A percentile compares a stretch with the other conserved stretches of the same genome.
These are phyloP conservation scores for Gossypium sturtianum DNA, from an alignment of 345 rosid species.

Conservation along the genomic window DNA sequence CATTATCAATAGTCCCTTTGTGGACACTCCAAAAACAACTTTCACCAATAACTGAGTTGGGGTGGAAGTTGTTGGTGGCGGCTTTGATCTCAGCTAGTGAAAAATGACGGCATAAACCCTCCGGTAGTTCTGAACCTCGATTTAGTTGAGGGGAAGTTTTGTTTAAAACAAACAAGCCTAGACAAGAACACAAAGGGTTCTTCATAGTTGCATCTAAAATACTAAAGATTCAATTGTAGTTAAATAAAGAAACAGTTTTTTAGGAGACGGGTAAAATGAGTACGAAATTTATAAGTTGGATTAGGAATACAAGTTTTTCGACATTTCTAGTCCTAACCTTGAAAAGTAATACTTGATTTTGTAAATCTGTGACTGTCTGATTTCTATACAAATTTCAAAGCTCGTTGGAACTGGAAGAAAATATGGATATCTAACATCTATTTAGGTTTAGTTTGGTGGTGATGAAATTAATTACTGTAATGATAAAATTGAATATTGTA, in stretches of 20 bases:
- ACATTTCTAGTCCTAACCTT: no score
- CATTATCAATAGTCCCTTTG: background rate
- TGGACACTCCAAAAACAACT: background rate
- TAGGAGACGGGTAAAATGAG: no score
- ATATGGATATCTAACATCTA: no score
- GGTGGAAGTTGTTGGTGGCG: background rate
- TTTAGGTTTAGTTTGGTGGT: no score
- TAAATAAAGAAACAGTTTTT: no score
- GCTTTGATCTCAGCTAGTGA: conserved; percentile 5
- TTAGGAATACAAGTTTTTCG: no score
- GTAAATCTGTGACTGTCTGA: no score
- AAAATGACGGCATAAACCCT: background rate
- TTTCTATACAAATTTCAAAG: no score
- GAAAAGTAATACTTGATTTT: no score
- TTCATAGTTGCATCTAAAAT: background rate
- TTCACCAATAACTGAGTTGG: background rate
- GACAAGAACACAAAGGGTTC: background rate
- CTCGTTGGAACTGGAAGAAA: no score
- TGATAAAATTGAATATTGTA: fast-evolving
- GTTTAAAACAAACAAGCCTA: background rate
- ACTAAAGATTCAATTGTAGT: background rate
- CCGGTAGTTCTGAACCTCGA: background rate
- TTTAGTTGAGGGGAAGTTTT: background rate
- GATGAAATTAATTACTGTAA: no score
- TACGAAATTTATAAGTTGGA: no score